phyloP scores from a whole-genome alignment of 2,329 filamentous ascomycete genomes.

The Didymella exigua region DNA sequence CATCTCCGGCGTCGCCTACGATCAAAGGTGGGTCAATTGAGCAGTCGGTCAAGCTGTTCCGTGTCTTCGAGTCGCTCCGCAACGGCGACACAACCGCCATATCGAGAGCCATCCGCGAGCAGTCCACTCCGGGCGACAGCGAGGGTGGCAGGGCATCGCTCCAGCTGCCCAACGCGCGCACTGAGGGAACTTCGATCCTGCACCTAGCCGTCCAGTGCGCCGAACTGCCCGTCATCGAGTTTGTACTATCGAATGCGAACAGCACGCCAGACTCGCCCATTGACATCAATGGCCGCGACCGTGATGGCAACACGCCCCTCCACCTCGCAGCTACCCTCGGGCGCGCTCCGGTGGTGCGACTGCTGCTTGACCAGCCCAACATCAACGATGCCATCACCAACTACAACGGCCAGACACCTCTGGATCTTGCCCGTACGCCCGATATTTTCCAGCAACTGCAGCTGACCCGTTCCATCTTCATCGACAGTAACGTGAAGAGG shows the following conservation, averaged over 20 bases:
- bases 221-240: constrained; percentile 89
- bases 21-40: constrained; percentile 66
- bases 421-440: constrained; percentile 87
- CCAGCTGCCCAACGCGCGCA: constrained; percentile 46
- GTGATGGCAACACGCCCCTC: constrained; percentile 91
- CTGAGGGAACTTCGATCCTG: constrained; percentile 87
- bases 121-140: constrained; percentile 54
- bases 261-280: constrained; percentile 63
- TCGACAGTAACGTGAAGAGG: constrained; percentile 82
- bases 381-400: constrained; percentile 92
- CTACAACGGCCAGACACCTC: constrained; percentile 79
- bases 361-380: constrained; percentile 78
- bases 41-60: constrained; percentile 92
- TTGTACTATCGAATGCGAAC: constrained; percentile 73
- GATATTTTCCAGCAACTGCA: constrained; percentile 97
- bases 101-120: constrained; percentile 79
- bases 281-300: constrained; percentile 88
- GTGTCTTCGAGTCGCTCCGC: constrained; percentile 88
- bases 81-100: constrained; percentile 91
- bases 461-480: constrained; percentile 84
- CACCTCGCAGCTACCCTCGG: constrained; percentile 87
- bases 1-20: constrained; percentile 35
- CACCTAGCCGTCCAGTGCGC: constrained; percentile 96
- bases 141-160: constrained; percentile 59
- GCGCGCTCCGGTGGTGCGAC: constrained; percentile 76